These are phyloP conservation scores for Mucor piriformis DNA, from an alignment of 371 early-diverging fungal genomes.

Conservation along the genomic window DNA sequence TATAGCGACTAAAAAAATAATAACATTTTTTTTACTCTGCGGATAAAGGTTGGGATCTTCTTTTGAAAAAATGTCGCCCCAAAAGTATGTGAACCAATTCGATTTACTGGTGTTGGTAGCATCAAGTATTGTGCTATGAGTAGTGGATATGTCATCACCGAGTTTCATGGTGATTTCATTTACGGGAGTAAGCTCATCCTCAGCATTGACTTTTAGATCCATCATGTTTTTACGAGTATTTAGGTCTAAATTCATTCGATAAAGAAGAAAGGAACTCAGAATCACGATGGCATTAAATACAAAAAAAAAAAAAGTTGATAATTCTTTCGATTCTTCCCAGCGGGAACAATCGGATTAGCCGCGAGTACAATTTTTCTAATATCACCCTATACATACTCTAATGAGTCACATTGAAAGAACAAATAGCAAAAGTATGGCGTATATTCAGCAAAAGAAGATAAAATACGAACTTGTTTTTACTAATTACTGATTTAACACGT, in stretches of 20 bases:
- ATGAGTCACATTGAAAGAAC: neutral
- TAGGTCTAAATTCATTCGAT: too few species aligned
- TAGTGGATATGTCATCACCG: too few species aligned
- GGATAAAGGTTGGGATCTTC: constrained; percentile 44
- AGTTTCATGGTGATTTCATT: neutral
- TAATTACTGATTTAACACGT: too few species aligned
- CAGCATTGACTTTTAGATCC: neutral
- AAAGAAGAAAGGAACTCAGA: too few species aligned
- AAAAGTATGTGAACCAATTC: constrained; percentile 11
- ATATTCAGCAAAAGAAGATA: neutral
- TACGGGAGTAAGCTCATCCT: neutral
- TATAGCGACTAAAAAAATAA: constrained; percentile 33
- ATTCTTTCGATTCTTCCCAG: neutral
- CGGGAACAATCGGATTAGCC: constrained; percentile 14
- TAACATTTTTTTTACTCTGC: constrained; percentile 33
- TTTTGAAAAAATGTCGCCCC: constrained; percentile 22
- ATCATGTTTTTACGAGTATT: too few species aligned
- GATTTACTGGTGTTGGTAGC: neutral
- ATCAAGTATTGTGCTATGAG: neutral
- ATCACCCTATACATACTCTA: neutral
- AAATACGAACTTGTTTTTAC: neutral
- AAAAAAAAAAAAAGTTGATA: neutral
- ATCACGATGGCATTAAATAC: neutral
- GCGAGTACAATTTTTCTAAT: neutral
- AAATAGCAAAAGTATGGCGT: neutral